These are phyloP conservation scores for Podaxis sp. DNA, from an alignment of 768 basidiomycete species.

Conservation along the genomic window DNA sequence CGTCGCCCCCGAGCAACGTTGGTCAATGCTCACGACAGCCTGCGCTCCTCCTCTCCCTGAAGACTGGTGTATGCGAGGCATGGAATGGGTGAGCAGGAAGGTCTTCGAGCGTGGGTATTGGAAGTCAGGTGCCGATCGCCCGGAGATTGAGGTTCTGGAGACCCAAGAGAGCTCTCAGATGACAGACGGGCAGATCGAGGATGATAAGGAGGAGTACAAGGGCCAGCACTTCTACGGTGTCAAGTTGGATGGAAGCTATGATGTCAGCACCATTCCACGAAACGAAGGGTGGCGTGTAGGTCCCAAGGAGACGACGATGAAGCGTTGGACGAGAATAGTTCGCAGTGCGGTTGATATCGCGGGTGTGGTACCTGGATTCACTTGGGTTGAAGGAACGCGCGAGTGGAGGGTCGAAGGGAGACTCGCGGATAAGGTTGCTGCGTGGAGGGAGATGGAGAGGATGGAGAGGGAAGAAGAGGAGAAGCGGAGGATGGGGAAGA, in stretches of 20 bases:
- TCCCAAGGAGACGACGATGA: slow-evolving; percentile 18
- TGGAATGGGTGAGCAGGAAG: slow-evolving; percentile 91
- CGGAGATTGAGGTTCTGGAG: slow-evolving; percentile 80
- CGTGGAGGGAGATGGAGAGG: slow-evolving; percentile 68
- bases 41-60: slow-evolving; percentile 77
- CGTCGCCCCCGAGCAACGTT: slow-evolving; percentile 39
- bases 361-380: slow-evolving; percentile 71
- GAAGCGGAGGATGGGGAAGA: slow-evolving; percentile 50
- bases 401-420: slow-evolving; percentile 62
- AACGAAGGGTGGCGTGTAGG: slow-evolving; percentile 8
- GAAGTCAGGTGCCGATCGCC: slow-evolving; percentile 69
- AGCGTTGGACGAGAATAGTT: slow-evolving; percentile 73
- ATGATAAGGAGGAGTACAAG: slow-evolving; percentile 53
- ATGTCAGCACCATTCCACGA: background rate
- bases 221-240: slow-evolving; percentile 6
- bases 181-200: slow-evolving; percentile 80
- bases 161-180: slow-evolving; percentile 49
- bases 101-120: slow-evolving; percentile 95
- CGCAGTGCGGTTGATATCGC: slow-evolving; percentile 68
- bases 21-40: slow-evolving; percentile 65
- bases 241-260: background rate
- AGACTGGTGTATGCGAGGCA: slow-evolving; percentile 93
- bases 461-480: slow-evolving; percentile 69
- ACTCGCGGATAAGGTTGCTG: slow-evolving; percentile 62
- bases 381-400: slow-evolving; percentile 53